These are phyloP conservation scores for Aspergillus nidulans DNA, from an alignment of 495 filamentous ascomycete genomes.

Conservation along the genomic window DNA sequence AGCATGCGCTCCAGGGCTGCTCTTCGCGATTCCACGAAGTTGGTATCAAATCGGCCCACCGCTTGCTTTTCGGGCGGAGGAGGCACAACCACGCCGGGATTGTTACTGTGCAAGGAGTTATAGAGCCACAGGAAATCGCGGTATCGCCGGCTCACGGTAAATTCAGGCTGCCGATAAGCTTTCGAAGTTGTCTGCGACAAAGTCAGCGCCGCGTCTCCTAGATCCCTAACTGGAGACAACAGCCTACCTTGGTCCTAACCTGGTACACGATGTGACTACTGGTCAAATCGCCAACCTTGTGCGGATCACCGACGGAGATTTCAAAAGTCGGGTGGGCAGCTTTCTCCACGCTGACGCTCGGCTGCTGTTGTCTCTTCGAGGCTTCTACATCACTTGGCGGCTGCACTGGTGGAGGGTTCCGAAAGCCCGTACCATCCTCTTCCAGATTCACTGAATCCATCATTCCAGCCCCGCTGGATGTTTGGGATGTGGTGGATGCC, in stretches of 20 bases:
- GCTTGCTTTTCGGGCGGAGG: conserved; percentile 98
- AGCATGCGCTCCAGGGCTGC: conserved; percentile 93
- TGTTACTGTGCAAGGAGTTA: conserved; percentile 86
- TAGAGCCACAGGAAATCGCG: conserved; percentile 98
- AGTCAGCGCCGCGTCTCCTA: conserved; percentile 15
- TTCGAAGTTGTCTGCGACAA: conserved; percentile 78
- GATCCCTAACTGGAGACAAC: not conserved
- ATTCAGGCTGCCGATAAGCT: conserved; percentile 85
- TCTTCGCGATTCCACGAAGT: conserved; percentile 90
- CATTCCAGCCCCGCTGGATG: conserved; percentile 42
- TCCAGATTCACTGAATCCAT: conserved; percentile 61
- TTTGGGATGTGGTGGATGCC: conserved; percentile 43
- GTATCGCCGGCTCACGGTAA: conserved; percentile 87
- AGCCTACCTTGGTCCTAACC: conserved; percentile 79
- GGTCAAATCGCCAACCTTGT: conserved; percentile 95
- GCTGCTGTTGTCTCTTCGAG: conserved; percentile 59
- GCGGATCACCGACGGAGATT: conserved; percentile 93
- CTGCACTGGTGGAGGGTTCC: conserved; percentile 72
- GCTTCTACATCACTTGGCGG: conserved; percentile 45
- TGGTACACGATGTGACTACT: conserved; percentile 97
- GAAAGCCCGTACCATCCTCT: conserved; percentile 58
- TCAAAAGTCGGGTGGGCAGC: conserved; percentile 86
- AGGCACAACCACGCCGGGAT: conserved; percentile 90
- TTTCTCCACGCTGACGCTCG: conserved; percentile 82
- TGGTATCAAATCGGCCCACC: conserved; percentile 90